These are phyloP conservation scores for Sphaerulina musiva DNA, from an alignment of 2,329 filamentous ascomycete genomes.

Conservation along the genomic window DNA sequence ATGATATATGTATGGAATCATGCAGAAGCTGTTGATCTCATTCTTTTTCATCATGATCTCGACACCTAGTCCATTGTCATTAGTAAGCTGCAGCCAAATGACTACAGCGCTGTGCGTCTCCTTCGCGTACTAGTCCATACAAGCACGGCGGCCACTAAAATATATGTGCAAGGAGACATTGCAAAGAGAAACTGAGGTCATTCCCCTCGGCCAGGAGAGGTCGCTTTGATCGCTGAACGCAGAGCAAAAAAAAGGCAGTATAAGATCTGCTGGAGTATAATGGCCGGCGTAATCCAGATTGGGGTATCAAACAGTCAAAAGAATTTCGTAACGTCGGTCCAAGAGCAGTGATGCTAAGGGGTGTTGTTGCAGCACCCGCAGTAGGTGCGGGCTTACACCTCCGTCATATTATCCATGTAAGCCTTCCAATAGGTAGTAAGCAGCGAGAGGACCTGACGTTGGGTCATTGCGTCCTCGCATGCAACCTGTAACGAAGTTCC, in stretches of 20 bases:
- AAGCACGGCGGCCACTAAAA: background rate
- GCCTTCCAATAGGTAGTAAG: conserved; percentile 30
- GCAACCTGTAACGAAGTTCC: conserved; percentile 59
- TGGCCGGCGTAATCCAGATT: background rate
- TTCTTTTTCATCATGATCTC: background rate
- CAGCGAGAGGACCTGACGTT: conserved; percentile 43
- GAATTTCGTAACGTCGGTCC: background rate
- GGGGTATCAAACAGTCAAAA: background rate
- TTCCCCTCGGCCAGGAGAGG: background rate
- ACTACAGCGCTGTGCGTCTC: background rate
- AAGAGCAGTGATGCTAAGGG: background rate
- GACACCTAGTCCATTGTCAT: background rate
- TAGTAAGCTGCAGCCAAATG: background rate
- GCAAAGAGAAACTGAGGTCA: background rate
- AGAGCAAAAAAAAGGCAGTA: background rate
- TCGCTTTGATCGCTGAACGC: background rate
- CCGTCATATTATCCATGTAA: conserved; percentile 2
- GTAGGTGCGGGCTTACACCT: background rate
- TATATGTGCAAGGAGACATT: background rate
- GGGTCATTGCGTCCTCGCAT: conserved; percentile 51
- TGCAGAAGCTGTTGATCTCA: background rate
- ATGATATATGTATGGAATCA: background rate
- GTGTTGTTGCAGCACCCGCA: background rate
- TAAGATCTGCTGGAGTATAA: background rate
- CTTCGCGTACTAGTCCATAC: background rate